These are phyloP conservation scores for Paramecium primaurelia DNA, from an alignment of 73 alveolate species.

Conservation along the genomic window DNA sequence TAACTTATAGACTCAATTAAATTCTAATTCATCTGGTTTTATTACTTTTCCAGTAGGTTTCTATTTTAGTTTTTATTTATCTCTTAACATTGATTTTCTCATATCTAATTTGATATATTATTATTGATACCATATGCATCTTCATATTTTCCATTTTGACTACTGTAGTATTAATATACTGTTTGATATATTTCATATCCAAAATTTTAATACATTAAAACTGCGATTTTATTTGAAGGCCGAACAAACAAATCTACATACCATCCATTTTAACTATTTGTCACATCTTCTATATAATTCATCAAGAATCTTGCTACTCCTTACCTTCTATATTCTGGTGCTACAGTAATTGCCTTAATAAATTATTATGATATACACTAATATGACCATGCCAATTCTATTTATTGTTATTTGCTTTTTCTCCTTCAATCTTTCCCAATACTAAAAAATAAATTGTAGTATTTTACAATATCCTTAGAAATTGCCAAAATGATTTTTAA, in stretches of 20 bases:
- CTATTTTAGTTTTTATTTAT: constrained; percentile 79
- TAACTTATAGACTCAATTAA: constrained; percentile 57
- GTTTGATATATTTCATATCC: constrained; percentile 92
- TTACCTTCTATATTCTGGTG: constrained; percentile 95
- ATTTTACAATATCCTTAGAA: constrained; percentile 85
- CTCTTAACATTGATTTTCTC: constrained; percentile 95
- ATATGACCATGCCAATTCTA: constrained; percentile 99
- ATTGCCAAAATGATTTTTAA: constrained; percentile 84
- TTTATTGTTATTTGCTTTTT: constrained; percentile 78
- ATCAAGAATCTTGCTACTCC: constrained; percentile 96
- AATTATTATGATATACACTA: constrained; percentile 34
- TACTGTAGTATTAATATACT: constrained; percentile 84
- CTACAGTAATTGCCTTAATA: constrained; percentile 94
- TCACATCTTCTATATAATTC: constrained; percentile 96
- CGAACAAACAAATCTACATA: constrained; percentile 98
- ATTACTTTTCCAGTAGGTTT: constrained; percentile 82
- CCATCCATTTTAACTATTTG: constrained; percentile 88
- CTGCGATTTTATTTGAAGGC: constrained; percentile 92
- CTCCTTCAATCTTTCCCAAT: constrained; percentile 98
- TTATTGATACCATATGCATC: constrained; percentile 77
- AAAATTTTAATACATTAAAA: constrained; percentile 88
- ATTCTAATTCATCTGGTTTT: constrained; percentile 87
- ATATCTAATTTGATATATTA: constrained; percentile 76
- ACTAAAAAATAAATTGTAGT: constrained; percentile 31
- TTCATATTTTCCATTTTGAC: constrained; percentile 89